Base-by-base conservation (phyloP, 768 basidiomycete species). In the Pholiota microspora region DNA sequence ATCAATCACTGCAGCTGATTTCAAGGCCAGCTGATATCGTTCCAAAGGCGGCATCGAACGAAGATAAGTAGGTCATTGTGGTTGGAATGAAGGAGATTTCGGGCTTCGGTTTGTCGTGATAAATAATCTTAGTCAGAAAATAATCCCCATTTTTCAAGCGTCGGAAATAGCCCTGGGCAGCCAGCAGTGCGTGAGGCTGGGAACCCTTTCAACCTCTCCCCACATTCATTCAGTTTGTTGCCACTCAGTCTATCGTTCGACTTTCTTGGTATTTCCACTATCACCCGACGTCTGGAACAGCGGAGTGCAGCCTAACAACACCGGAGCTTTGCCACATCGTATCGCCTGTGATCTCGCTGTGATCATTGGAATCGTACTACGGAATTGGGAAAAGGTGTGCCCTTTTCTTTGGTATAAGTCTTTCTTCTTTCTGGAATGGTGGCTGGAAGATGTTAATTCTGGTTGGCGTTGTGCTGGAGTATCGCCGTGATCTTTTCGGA, bases 151-250 rank as follows among this genome's bases (percentile, higher is more conserved):
- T 32, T 29, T 29, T 47, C 9, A 47, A 28, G 2, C 45, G 29
- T 47, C 52, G 52, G 52, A 53, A 53, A 53, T 53, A 46, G 29
- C 52, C 52, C 25, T 15, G n/a, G 52, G 24, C 44, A 32, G 52
- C 52, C 52, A 53, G 52, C 52, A 21, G 52, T 46, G 52, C 52
- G 52, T 53, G 52, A 53, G 52, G 52, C 52, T 53, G 52, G 44
- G 45, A 45, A 47, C 45, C 52, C 45, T 8, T 42, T 38, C 12
- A 28, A 16, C 51, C 45, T 32, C 25, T 46, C 32, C 23, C 52
- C 45, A 45, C 44, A 24, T 46, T 46, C 52, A 16, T 45, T 46
- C 52, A 31, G 21, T 25, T 10, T 25, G 28, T 18, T 45, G n/a
- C 27, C 52, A 46, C 52, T 46, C 15, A 2, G 27, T 8, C 13